Evolutionary conservation across 352 stramenopile genomes (phyloP).

Genomic region (Thalassiosira exigua): DNA sequence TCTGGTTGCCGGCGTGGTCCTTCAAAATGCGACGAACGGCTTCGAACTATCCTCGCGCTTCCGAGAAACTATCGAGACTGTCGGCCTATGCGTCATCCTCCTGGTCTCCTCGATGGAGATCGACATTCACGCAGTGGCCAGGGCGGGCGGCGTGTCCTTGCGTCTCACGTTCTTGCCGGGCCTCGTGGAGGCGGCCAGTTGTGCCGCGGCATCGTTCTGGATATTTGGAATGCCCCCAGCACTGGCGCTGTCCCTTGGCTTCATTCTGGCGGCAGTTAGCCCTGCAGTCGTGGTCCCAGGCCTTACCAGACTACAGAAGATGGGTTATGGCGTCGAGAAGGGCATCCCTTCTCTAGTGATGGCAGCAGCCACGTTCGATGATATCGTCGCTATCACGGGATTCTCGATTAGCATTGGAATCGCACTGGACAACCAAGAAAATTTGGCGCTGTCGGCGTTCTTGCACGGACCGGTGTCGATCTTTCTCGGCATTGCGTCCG

Average conservation of each 20-base stretch:
- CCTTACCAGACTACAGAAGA: conserved; percentile 52
- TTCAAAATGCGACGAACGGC: conserved; percentile 34
- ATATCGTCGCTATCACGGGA: conserved; percentile 65
- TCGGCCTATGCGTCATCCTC: conserved; percentile 62
- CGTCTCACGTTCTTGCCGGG: conserved; percentile 52
- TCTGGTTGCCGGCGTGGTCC: conserved; percentile 38
- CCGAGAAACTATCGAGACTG: conserved; percentile 28
- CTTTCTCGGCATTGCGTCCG: conserved; percentile 42
- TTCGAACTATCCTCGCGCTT: conserved; percentile 17
- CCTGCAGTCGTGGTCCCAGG: conserved; percentile 65
- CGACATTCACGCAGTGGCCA: conserved; percentile 45
- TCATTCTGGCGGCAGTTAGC: conserved; percentile 64
- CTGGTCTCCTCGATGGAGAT: conserved; percentile 62
- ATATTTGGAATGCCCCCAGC: conserved; percentile 53
- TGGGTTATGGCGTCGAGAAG: conserved; percentile 53
- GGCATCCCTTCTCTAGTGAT: conserved; percentile 71
- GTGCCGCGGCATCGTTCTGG: neutral
- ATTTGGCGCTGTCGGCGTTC: conserved; percentile 17
- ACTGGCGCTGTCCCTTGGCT: conserved; percentile 46
- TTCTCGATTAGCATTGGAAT: conserved; percentile 65
- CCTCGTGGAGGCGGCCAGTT: conserved; percentile 43
- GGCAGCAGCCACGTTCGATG: conserved; percentile 64
- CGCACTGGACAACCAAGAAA: conserved; percentile 32
- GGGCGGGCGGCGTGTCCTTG: conserved; percentile 37
- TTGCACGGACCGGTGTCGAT: conserved; percentile 48